phyloP scores from a whole-genome alignment of 2,329 filamentous ascomycete genomes.

The Dactylonectria macrodidyma region DNA sequence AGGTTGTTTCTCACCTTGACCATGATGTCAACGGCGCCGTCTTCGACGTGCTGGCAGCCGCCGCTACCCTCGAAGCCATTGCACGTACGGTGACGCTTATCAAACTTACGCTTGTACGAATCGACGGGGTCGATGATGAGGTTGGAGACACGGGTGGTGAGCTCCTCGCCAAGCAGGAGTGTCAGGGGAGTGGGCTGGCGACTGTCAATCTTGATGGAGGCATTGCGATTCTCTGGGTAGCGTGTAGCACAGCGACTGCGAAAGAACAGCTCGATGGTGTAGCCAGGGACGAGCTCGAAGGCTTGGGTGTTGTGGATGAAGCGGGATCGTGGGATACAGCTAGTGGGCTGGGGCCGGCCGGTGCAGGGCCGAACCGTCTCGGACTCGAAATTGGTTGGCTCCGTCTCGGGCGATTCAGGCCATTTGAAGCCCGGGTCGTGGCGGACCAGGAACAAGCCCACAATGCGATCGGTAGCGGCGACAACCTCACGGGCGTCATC shows the following conservation, averaged over 20 bases:
- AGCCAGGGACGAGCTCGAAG: constrained; percentile 60
- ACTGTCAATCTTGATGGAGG: constrained; percentile 60
- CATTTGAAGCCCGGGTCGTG: constrained; percentile 67
- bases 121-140: constrained; percentile 59
- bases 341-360: constrained; percentile 60
- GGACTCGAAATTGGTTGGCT: constrained; percentile 54
- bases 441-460: constrained; percentile 65
- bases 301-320: constrained; percentile 56
- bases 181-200: constrained; percentile 64
- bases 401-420: constrained; percentile 59
- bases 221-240: constrained; percentile 56
- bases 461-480: constrained; percentile 64
- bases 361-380: constrained; percentile 59
- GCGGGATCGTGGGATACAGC: constrained; percentile 60
- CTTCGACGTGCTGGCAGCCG: constrained; percentile 58
- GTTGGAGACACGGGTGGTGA: constrained; percentile 62
- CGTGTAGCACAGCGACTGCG: constrained; percentile 57
- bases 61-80: constrained; percentile 54
- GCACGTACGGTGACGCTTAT: constrained; percentile 56
- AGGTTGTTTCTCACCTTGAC: constrained; percentile 65
- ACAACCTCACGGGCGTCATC: constrained; percentile 63
- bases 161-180: constrained; percentile 60
- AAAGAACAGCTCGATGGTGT: constrained; percentile 62
- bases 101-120: constrained; percentile 58
- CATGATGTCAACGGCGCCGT: constrained; percentile 62